Conservation (phyloP, 805 yeast genomes). For the Nakazawaea ambrosiae region DNA sequence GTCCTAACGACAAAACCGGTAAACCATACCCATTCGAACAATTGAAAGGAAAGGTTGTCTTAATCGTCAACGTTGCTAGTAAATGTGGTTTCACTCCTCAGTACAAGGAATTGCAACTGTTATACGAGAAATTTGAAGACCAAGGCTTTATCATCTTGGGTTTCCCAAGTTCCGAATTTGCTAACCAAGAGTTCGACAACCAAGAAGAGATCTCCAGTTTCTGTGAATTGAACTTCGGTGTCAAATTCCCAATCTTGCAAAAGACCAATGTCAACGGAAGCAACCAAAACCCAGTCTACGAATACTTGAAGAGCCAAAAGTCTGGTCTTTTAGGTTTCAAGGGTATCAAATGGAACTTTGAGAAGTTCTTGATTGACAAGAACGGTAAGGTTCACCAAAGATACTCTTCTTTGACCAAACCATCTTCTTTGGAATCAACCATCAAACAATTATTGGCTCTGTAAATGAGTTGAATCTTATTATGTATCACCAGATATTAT, state of each 20-base stretch:
- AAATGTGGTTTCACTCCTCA: conserved; percentile 78
- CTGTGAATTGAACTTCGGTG: conserved; percentile 82
- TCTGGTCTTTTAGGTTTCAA: conserved; percentile 61
- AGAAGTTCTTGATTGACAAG: conserved; percentile 48
- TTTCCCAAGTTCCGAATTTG: conserved; percentile 91
- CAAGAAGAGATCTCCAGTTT: conserved; percentile 64
- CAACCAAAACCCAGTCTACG: conserved; percentile 72
- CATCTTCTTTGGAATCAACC: conserved; percentile 25
- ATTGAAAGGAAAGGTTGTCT: conserved; percentile 72
- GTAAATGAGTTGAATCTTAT: neutral
- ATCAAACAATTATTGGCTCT: conserved; percentile 8
- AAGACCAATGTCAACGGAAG: conserved; percentile 89
- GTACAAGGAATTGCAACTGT: conserved; percentile 59
- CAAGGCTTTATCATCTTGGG: conserved; percentile 66
- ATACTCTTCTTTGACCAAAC: conserved; percentile 59
- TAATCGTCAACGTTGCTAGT: conserved; percentile 84
- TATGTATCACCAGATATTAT: neutral
- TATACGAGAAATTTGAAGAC: conserved; percentile 58
- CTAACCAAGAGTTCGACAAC: conserved; percentile 67
- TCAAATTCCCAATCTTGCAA: conserved; percentile 79
- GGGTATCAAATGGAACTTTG: conserved; percentile 58
- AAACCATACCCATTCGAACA: conserved; percentile 51
- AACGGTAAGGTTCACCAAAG: conserved; percentile 48
- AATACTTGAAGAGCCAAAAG: conserved; percentile 59
- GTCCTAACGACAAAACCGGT: conserved; percentile 56